Conservation (phyloP, 2,329 filamentous ascomycete genomes). For the Tolypocladium capitatum region DNA sequence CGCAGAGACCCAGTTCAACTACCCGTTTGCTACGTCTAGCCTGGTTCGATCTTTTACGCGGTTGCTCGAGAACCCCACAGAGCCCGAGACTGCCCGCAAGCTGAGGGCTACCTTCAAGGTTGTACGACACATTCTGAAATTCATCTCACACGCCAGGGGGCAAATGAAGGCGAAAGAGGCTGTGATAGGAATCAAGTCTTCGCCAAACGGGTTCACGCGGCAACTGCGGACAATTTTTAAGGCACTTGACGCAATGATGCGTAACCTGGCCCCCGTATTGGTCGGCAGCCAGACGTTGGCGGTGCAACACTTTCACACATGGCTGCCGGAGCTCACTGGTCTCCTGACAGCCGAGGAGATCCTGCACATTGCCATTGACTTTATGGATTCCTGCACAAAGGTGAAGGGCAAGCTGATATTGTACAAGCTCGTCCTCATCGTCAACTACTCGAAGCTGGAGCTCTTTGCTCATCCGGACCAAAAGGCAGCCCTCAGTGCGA, state of each 20-base stretch:
- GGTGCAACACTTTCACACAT: constrained; percentile 92
- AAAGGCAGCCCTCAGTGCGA: constrained; percentile 58
- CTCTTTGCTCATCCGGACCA: constrained; percentile 73
- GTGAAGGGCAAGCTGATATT: constrained; percentile 85
- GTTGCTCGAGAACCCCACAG: constrained; percentile 68
- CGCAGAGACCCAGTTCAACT: constrained; percentile 78
- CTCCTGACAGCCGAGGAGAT: constrained; percentile 74
- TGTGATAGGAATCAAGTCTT: constrained; percentile 69
- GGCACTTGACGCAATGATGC: constrained; percentile 79
- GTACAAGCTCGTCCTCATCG: constrained; percentile 84
- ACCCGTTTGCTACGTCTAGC: constrained; percentile 81
- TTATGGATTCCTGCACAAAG: constrained; percentile 77
- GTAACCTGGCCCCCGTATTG: constrained; percentile 68
- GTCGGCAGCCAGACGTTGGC: constrained; percentile 91
- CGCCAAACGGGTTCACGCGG: constrained; percentile 60
- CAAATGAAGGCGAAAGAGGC: constrained; percentile 84
- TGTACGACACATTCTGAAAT: constrained; percentile 81
- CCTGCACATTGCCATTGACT: constrained; percentile 79
- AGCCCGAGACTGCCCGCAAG: constrained; percentile 70
- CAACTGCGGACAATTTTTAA: constrained; percentile 83
- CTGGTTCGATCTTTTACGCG: constrained; percentile 77
- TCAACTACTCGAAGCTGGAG: constrained; percentile 75
- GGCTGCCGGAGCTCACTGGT: constrained; percentile 80
- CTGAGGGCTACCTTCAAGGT: constrained; percentile 91
- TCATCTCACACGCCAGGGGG: constrained; percentile 78